Evolutionary conservation across 169 alveolate genomes (phyloP).

Genomic region (Cryptosporidium xiaoi): DNA sequence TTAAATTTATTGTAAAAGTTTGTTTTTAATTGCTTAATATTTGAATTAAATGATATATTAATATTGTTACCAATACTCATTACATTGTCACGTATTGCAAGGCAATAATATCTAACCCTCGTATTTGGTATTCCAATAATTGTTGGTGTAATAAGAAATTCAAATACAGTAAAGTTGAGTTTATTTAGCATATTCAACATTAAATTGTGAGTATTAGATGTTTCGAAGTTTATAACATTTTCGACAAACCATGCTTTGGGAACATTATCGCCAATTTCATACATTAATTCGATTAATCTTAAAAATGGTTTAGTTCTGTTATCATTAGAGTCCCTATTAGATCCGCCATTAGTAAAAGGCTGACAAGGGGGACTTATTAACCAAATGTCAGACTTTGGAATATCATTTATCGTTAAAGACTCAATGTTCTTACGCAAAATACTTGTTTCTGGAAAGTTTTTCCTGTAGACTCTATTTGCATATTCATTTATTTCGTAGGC

Average conservation of each 20-base stretch:
- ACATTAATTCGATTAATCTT: conserved; percentile 75
- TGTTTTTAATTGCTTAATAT: background rate
- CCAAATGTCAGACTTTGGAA: conserved; percentile 81
- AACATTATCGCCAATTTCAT: conserved; percentile 59
- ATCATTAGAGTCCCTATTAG: conserved; percentile 77
- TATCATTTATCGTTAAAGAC: conserved; percentile 14
- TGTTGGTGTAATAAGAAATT: conserved; percentile 83
- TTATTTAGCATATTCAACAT: conserved; percentile 75
- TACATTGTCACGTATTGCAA: conserved; percentile 75
- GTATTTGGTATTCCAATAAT: conserved; percentile 84
- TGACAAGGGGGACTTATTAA: conserved; percentile 88
- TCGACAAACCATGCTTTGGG: conserved; percentile 83
- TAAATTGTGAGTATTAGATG: conserved; percentile 78
- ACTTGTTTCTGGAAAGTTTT: conserved; percentile 69
- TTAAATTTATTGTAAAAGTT: conserved; percentile 12
- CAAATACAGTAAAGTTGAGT: conserved; percentile 75
- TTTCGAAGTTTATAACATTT: conserved; percentile 84
- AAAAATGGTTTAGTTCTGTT: conserved; percentile 50
- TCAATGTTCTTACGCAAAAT: conserved; percentile 35
- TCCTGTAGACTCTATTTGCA: conserved; percentile 76
- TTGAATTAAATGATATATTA: background rate
- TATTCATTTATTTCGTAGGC: conserved; percentile 76
- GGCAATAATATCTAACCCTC: conserved; percentile 85
- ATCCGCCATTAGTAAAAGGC: conserved; percentile 84
- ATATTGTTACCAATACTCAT: background rate